A percentile compares a stretch with the other conserved stretches of the same genome.
Evolutionary conservation across 768 basidiomycete species (phyloP).

Genomic region (Gautieria morchelliformis): DNA sequence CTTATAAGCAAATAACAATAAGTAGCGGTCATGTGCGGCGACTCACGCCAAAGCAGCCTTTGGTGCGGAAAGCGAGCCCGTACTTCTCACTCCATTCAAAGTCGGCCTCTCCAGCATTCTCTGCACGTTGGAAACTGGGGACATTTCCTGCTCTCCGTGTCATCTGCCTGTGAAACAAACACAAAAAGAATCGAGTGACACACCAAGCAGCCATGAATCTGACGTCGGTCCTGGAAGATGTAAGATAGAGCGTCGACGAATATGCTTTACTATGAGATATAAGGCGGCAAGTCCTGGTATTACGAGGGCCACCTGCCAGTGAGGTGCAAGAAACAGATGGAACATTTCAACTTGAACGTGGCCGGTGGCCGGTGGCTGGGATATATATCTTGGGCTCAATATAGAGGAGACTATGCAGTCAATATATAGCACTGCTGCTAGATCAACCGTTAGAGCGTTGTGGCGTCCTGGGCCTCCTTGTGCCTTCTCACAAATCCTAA

Average conservation of each 20-base stretch:
- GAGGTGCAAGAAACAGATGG: too few relatives aligned
- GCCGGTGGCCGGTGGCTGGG: too few relatives aligned
- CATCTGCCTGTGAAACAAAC: neutral
- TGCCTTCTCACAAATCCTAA: too few relatives aligned
- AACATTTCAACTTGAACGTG: too few relatives aligned
- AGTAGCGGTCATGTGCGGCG: neutral
- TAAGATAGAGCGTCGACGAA: neutral
- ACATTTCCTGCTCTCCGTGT: neutral
- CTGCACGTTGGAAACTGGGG: neutral
- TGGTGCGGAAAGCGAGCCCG: conserved; percentile 42
- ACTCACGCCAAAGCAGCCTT: conserved; percentile 40
- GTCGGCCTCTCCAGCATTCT: conserved; percentile 25
- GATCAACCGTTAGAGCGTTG: too few relatives aligned
- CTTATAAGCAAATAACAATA: neutral
- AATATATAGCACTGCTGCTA: too few relatives aligned
- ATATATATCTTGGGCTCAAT: too few relatives aligned
- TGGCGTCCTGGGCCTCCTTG: too few relatives aligned
- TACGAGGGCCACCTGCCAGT: too few relatives aligned
- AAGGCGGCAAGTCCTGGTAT: neutral
- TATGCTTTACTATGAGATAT: neutral
- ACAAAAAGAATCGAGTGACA: neutral
- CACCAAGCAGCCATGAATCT: neutral
- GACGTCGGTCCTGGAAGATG: neutral
- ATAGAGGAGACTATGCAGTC: too few relatives aligned
- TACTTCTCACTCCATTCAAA: conserved; percentile 43